Evolutionary conservation across 2,329 filamentous ascomycete genomes (phyloP), one percentile per base, ranked within the genome.

Genomic region (Ophiostoma novo-ulmi): DNA sequence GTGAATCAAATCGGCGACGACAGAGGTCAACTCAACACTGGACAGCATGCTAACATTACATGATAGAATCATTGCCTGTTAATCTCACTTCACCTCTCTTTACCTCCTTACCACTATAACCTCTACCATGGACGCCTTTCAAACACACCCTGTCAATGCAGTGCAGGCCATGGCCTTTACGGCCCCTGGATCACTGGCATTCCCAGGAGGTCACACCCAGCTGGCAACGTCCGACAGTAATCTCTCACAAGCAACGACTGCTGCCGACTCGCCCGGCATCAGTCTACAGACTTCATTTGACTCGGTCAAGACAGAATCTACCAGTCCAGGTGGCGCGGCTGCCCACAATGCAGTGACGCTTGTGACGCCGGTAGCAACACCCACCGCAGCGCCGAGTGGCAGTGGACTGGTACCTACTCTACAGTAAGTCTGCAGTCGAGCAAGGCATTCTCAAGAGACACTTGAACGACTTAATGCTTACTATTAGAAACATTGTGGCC

Each of bases 81-180:
- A n/a, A 22, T 31, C 52, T 55, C 20, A 2, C 52, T 0, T 35
- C 7, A 17, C 17, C 3, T 63, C 2, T 7, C 13, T 2, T 6
- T 26, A 26, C 5, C 61, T 63, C n/a, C 39, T 63, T 31, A 41
- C 58, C 20, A 10, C 58, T 69, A 14, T 44, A 44, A 44, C n/a
- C n/a, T 58, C 22, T 41, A 73, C 55, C 22, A 97, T 97, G 93
- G 93, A 97, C 80, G 88, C 89, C 77, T 90, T 97, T 77, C 93
- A 93, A 78, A 95, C 94, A 76, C 95, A 98, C 79, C 95, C 95
- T 67, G 87, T 91, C 75, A 98, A 89, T 79, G 94, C 94, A 77
- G 88, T 90, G 75, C 94, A 98, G 87, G 95, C 95, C 75, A 95
- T 95, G 86, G 93, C 92, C 79, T 97, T 98, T 82, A 97, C 94